A percentile compares a stretch with the other conserved stretches of the same genome.
These are phyloP conservation scores for Boletus sp. DNA, from an alignment of 768 basidiomycete species.

Conservation along the genomic window DNA sequence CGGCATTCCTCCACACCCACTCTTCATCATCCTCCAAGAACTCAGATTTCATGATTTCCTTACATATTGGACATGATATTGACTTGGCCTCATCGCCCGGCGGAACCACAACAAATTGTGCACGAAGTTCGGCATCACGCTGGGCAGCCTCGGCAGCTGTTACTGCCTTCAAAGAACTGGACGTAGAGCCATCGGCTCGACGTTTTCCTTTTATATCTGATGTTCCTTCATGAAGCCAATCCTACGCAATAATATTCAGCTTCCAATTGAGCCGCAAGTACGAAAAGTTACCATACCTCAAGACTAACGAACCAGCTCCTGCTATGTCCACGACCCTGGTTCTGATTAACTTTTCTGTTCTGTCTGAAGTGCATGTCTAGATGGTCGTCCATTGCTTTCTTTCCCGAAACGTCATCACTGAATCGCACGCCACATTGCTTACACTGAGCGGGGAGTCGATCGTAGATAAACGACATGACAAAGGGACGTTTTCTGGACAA, in stretches of 20 bases:
- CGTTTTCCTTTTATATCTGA: conserved; percentile 68
- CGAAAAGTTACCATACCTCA: conserved; percentile 57
- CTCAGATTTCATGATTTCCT: conserved; percentile 87
- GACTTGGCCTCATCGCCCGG: conserved; percentile 81
- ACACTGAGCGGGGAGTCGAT: conserved; percentile 77
- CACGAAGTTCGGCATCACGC: conserved; percentile 71
- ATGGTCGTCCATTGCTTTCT: conserved; percentile 79
- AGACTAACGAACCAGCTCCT: conserved; percentile 85
- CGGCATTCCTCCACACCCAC: conserved; percentile 96
- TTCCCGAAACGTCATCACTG: conserved; percentile 66
- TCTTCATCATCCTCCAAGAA: conserved; percentile 96
- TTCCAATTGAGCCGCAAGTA: background rate
- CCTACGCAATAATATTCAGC: conserved; percentile 45
- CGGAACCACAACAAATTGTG: conserved; percentile 86
- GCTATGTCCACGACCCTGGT: conserved; percentile 79
- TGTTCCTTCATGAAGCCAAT: conserved; percentile 79
- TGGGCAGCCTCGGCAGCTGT: conserved; percentile 66
- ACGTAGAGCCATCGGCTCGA: conserved; percentile 51
- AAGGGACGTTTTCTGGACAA: conserved; percentile 48
- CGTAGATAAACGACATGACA: conserved; percentile 68
- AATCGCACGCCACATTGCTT: conserved; percentile 93
- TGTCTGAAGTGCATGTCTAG: conserved; percentile 96
- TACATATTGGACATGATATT: conserved; percentile 93
- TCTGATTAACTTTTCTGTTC: conserved; percentile 80
- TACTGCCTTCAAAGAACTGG: conserved; percentile 53